A percentile compares a stretch with the other conserved stretches of the same genome.
phyloP scores from a whole-genome alignment of 192 early-diverging fungal genomes.

The Helicostylum pulchrum region DNA sequence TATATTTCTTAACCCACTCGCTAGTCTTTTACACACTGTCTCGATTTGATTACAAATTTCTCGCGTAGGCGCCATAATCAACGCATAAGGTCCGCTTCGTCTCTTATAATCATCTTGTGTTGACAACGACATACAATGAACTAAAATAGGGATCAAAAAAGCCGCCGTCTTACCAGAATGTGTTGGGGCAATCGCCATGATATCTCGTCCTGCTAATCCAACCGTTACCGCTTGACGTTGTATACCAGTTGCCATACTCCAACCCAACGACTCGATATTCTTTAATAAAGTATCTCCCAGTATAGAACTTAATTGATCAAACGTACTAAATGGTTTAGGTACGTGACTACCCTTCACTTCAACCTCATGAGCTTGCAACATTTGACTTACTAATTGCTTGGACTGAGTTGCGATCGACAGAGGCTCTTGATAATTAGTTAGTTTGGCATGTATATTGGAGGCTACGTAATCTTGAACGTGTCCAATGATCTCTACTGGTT shows the following conservation, averaged over 20 bases:
- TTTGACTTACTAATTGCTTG: conserved; percentile 12
- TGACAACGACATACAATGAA: conserved; percentile 33
- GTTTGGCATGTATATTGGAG: conserved; percentile 28
- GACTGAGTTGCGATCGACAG: conserved; percentile 10
- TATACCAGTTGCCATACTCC: conserved; percentile 48
- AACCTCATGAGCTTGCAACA: conserved; percentile 39
- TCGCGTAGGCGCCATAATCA: conserved; percentile 51
- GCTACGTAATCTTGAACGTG: conserved; percentile 7
- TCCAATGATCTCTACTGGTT: background rate
- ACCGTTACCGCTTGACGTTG: conserved; percentile 60
- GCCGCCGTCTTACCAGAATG: conserved; percentile 51
- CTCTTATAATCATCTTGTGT: conserved; percentile 17
- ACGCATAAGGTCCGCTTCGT: conserved; percentile 36
- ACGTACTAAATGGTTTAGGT: conserved; percentile 42
- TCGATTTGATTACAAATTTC: conserved; percentile 55
- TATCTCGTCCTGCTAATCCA: conserved; percentile 45
- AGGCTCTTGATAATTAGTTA: conserved; percentile 41
- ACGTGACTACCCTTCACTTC: conserved; percentile 36
- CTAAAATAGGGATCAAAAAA: conserved; percentile 47
- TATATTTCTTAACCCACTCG: conserved; percentile 44
- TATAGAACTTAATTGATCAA: conserved; percentile 37
- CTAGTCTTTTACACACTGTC: conserved; percentile 33
- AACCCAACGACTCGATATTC: conserved; percentile 37
- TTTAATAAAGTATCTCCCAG: conserved; percentile 3
- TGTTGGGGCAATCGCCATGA: conserved; percentile 48